Evolutionary conservation across 108 stramenopile species (phyloP).

Genomic region (Nitzschia sp.): DNA sequence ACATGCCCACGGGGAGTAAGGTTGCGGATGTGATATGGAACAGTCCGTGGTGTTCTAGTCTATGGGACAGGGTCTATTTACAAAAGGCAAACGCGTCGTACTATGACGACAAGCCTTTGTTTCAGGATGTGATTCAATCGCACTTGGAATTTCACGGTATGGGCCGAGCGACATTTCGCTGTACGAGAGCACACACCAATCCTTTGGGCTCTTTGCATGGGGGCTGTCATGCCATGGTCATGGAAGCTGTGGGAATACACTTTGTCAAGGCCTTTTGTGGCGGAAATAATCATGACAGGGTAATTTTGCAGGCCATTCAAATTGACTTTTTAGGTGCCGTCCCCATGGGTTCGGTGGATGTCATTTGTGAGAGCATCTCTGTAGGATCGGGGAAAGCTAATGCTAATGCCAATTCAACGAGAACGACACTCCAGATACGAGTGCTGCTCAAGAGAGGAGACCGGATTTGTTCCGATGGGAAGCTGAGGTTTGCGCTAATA

Average conservation of each 20-base stretch:
- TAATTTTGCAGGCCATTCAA: background rate
- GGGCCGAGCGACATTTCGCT: conserved; percentile 1
- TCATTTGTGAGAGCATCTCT: conserved; percentile 6
- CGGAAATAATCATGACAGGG: background rate
- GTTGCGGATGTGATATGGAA: background rate
- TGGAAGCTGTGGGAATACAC: conserved; percentile 7
- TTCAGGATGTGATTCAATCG: background rate
- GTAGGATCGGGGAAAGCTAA: no score
- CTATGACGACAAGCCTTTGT: background rate
- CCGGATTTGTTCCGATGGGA: background rate
- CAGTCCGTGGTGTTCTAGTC: background rate
- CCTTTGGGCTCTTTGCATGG: conserved; percentile 24
- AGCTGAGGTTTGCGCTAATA: background rate
- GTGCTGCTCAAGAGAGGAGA: conserved; percentile 1
- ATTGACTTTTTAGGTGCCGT: conserved; percentile 4
- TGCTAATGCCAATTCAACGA: no score
- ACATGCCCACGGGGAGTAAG: conserved; percentile 9
- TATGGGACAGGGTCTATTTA: background rate
- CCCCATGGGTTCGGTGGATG: background rate
- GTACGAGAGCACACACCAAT: conserved; percentile 19
- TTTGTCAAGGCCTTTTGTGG: background rate
- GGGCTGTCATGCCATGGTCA: conserved; percentile 21
- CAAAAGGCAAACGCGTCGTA: background rate
- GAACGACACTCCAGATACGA: background rate
- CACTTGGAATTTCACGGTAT: conserved; percentile 6